A percentile compares a stretch with the other conserved stretches of the same genome.
Evolutionary conservation across 2,329 filamentous ascomycete species (phyloP).

Genomic region (Colletotrichum eremochloae): DNA sequence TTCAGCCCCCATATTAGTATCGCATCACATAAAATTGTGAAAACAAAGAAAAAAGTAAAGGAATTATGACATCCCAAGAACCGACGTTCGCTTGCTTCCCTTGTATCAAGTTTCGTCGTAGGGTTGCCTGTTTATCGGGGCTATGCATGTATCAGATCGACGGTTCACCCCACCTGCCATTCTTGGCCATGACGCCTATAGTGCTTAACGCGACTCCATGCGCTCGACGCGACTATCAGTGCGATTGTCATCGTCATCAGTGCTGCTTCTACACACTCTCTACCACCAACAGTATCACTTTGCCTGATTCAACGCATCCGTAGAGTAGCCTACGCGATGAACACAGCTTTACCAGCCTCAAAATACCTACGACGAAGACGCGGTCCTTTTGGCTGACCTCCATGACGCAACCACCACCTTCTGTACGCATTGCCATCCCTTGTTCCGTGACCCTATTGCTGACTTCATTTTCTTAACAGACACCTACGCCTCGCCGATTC

Average conservation of each 20-base stretch:
- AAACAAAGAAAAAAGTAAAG: background rate
- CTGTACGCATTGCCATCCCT: constrained; percentile 3
- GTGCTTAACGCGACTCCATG: constrained; percentile 14
- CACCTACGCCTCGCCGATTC: constrained; percentile 56
- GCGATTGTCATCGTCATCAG: background rate
- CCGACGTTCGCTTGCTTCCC: background rate
- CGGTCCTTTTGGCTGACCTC: constrained; percentile 35
- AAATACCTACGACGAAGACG: constrained; percentile 20
- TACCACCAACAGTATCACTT: background rate
- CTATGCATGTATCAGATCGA: constrained; percentile 1
- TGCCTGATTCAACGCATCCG: background rate
- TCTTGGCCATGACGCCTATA: constrained; percentile 1
- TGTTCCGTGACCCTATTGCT: background rate
- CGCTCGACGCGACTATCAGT: background rate
- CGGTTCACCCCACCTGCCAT: background rate
- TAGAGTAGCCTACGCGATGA: constrained; percentile 24
- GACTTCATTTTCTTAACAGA: constrained; percentile 45
- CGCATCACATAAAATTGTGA: fast-evolving
- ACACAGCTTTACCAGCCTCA: background rate
- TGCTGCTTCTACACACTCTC: background rate
- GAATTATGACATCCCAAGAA: background rate
- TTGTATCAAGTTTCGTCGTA: background rate
- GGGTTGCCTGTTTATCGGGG: background rate
- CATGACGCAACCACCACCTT: constrained; percentile 42
- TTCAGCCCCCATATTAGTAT: fast-evolving